Evolutionary conservation across 768 basidiomycete genomes (phyloP).

Genomic region (Pleurotus tuoliensis): DNA sequence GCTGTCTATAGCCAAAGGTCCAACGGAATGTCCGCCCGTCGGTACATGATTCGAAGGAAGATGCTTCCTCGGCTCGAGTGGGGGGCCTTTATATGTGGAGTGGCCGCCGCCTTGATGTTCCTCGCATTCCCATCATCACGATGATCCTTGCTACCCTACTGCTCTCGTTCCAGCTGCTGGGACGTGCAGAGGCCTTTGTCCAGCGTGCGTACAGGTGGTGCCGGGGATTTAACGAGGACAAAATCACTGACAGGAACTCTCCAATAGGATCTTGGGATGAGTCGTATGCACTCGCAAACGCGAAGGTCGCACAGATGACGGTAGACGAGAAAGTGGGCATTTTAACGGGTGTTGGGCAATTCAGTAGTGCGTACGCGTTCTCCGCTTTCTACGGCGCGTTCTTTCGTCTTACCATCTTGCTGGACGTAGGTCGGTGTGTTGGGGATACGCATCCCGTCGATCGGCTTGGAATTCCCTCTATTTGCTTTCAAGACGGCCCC

Average conservation of each 20-base stretch:
- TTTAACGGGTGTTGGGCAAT: slow-evolving; percentile 41
- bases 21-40: too few relatives aligned
- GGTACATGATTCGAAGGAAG: too few relatives aligned
- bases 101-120: too few relatives aligned
- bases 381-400: too few relatives aligned
- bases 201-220: not conserved
- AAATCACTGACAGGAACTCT: not conserved
- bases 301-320: slow-evolving; percentile 34
- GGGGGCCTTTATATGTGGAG: too few relatives aligned
- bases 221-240: not conserved
- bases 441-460: slow-evolving; percentile 41
- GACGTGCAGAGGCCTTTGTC: not conserved
- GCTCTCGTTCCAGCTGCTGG: not conserved
- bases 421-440: slow-evolving; percentile 37
- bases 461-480: slow-evolving; percentile 38
- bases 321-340: slow-evolving; percentile 43
- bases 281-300: slow-evolving; percentile 33
- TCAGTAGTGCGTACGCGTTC: slow-evolving; percentile 25
- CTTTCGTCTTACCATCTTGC: not conserved
- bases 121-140: not conserved
- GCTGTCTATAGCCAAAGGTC: too few relatives aligned
- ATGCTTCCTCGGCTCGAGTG: too few relatives aligned
- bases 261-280: slow-evolving; percentile 42
- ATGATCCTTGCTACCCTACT: not conserved
- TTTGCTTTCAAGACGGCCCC: slow-evolving; percentile 48